Evolutionary conservation across 495 filamentous ascomycete species (phyloP), one percentile per base, ranked within the genome.

Genomic region (Lentithecium fluviatile): DNA sequence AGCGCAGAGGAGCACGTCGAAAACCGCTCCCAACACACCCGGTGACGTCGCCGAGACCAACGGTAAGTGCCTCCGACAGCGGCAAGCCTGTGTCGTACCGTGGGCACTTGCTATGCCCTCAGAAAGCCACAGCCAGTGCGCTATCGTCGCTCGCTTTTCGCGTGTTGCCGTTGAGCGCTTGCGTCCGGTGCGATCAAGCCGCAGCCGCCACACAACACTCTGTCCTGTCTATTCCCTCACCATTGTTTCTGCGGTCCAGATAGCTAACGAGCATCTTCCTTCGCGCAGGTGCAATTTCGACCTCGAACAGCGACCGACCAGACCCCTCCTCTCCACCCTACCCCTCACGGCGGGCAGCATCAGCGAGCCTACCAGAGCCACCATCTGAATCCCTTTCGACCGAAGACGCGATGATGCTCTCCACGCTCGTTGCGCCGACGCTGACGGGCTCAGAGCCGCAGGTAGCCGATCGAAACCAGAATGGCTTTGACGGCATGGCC

Each of bases 1-100:
- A 51, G 56, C 47, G 54, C 64, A 56, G 53, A 68, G 65, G 57
- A 69, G 66, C 62, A 69, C 36, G 45, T 69, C 66, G 48, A 69
- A 62, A 52, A 55, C 66, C 17, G 66, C 62, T 45, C 62, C 61
- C 15, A 53, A 62, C 26, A 29, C 57, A 19, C 47, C 23, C n/a
- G 36, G 12, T 32, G 52, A 56, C 59, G 40, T 53, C 51, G 25
- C 50, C 15, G 7, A 17, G 13, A 40, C 36, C 20, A 52, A 58
- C 36, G 52, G 65, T 64, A 57, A 38, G 65, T 52, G 19, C 2
- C 24, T 46, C n/a, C 26, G 6, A 0, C 21, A 10, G 40, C 21
- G 20, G 13, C 6, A 12, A 61, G 15, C 49, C 25, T 2, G 3
- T 34, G 12, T 49, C 25, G 47, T n/a, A 21, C n/a, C 24, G 15